Evolutionary conservation across 1,284 basidiomycete genomes (phyloP).

Genomic region (Ustilago vetiveriae): DNA sequence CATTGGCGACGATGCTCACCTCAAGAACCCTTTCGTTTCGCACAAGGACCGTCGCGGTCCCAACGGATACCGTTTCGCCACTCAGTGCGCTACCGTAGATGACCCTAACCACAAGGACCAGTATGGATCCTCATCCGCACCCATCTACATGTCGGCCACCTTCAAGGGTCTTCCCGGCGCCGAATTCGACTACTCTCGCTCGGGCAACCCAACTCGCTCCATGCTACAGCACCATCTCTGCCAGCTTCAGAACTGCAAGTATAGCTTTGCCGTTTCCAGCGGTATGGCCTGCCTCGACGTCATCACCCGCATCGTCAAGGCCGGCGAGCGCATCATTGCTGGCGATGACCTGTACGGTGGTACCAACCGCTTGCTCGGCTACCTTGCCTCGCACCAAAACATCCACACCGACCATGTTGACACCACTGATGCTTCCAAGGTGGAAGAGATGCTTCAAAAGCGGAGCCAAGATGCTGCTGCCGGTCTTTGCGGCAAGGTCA

Average conservation of each 20-base stretch:
- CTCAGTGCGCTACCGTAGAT: constrained; percentile 91
- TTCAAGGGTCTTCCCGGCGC: constrained; percentile 93
- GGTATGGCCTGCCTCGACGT: constrained; percentile 98
- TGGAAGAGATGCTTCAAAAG: constrained; percentile 54
- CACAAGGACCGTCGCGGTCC: constrained; percentile 52
- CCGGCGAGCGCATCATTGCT: constrained; percentile 92
- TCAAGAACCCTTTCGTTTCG: constrained; percentile 38
- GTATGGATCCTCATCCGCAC: constrained; percentile 90
- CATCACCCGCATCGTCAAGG: constrained; percentile 91
- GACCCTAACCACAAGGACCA: constrained; percentile 87
- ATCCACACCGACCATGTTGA: constrained; percentile 93
- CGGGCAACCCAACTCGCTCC: constrained; percentile 90
- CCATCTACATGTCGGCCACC: constrained; percentile 97
- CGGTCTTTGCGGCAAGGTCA: constrained; percentile 50
- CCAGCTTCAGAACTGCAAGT: constrained; percentile 70
- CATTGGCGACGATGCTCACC: constrained; percentile 32
- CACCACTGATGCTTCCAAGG: constrained; percentile 77
- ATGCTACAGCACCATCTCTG: constrained; percentile 66
- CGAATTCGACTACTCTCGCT: constrained; percentile 89
- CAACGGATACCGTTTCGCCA: constrained; percentile 72
- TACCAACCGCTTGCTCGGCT: constrained; percentile 93
- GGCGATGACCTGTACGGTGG: constrained; percentile 98
- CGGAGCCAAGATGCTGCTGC: constrained; percentile 50
- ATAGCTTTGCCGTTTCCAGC: constrained; percentile 89
- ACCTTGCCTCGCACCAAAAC: constrained; percentile 85